Conservation (phyloP, 192 early-diverging fungal species). For the Entomortierella chlamydospora region DNA sequence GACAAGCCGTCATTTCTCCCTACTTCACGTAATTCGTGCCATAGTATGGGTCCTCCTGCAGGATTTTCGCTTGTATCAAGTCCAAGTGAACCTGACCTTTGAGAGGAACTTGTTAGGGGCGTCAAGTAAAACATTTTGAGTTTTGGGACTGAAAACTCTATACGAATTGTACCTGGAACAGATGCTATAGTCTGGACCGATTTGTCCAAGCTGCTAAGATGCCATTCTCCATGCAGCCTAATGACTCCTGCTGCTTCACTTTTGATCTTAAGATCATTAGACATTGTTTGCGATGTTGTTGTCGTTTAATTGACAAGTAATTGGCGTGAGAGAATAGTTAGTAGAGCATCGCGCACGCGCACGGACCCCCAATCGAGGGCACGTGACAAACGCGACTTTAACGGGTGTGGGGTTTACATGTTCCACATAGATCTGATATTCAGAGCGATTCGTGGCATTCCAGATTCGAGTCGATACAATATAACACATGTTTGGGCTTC, state of each 20-base stretch:
- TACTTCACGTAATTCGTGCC: constrained; percentile 52
- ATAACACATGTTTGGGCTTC: neutral
- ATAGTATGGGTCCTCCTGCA: constrained; percentile 26
- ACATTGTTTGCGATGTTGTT: neutral
- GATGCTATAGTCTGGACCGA: constrained; percentile 5
- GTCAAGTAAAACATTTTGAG: too few species aligned
- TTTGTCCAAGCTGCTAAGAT: constrained; percentile 5
- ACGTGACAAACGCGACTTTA: too few species aligned
- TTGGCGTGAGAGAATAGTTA: too few species aligned
- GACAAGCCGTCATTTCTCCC: neutral
- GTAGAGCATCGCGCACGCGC: constrained; percentile 4
- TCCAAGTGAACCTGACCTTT: constrained; percentile 47
- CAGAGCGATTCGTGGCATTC: constrained; percentile 14
- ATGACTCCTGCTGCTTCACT: neutral
- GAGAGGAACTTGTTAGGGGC: neutral
- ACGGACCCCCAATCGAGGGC: neutral
- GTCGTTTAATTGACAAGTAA: too few species aligned
- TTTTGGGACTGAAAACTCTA: too few species aligned
- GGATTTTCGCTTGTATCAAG: constrained; percentile 21
- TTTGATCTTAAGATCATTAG: neutral
- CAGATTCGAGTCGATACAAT: neutral
- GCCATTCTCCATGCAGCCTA: constrained; percentile 33
- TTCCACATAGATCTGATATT: constrained; percentile 24
- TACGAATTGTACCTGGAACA: constrained; percentile 24
- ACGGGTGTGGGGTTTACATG: neutral